Base-by-base conservation (phyloP, 192 early-diverging fungal genomes). In the Podila epigama region DNA sequence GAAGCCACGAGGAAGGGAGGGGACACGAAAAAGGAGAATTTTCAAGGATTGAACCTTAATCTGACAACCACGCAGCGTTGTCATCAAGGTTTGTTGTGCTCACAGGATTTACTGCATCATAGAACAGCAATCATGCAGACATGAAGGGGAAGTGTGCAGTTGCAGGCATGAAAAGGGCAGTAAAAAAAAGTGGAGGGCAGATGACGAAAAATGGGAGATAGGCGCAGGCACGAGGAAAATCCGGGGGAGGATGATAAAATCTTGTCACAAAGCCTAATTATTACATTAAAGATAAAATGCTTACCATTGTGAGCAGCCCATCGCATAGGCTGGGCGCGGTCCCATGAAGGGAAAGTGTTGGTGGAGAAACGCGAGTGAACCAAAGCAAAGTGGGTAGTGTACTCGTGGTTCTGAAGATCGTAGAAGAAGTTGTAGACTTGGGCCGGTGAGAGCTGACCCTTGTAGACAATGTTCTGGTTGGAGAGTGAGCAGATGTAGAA, bases 291-390 rank as follows among this genome's bases (percentile, higher is more conserved):
- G n/a, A n/a, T n/a, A n/a, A n/a, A 2, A 3, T 12, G 62, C 73
- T 58, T 84, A 95, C 96, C 97, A 80, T 99, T 99, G 88, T 99
- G 97, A 51, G 96, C 97, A 68, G 92, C 93, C 94, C 93, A 94
- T 79, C 95, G 85, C 93, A 99, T 96, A 35, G 97, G 97, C 83
- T 99, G 97, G 42, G 97, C 96, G 68, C 97, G 91, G 83, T 99
- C 97, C 97, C 97, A 99, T 10, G 91, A 93, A 9, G 97, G 97
- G 86, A 99, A 99, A 15, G 97, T 99, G 85, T 99, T 99, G 34
- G 97, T 99, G 37, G 96, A 97, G 89, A 99, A 99, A 57, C 97
- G 90, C 41, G 96, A 98, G 85, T 99, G 97, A 33, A 99, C 97
- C 51, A 99, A 86, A 9, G 94, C 93, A 91, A 99, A 99, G 70